Base-by-base conservation (phyloP, 306 rosid species). In the Glycyrrhiza uralensis region DNA sequence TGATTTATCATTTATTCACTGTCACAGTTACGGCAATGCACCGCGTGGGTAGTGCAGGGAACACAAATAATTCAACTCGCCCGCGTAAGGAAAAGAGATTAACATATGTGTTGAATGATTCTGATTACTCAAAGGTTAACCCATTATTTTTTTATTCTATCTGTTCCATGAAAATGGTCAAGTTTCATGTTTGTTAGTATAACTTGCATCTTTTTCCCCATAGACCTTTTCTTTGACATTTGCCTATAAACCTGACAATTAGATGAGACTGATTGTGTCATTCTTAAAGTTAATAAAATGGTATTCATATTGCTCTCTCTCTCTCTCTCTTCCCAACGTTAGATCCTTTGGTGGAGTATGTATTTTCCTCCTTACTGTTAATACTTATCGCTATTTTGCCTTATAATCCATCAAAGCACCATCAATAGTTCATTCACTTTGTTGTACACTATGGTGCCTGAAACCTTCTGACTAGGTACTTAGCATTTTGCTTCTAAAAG, bases 1-100 rank as follows among this genome's bases (percentile, higher is more conserved):
- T 56, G 49, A 74, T 69, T 78, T 17, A 36, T 38, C 38, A 49
- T 79, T 82, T 49, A 44, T 68, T 62, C 28, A 18, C 7, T 74
- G 41, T 60, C 13, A 80, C 80, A 85, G 83, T 71, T 84, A 87
- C 78, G 70, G 88, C 91, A 39, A 94, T 94, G 99, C 99, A 91
- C 90, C 96, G 94, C 36, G 97, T 89, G 83, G 97, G 96, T 69
- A 95, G 96, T 79, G 86, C 91, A 11, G 96, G 97, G 74, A 95
- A 95, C 77, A 83, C 96, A 71, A 69, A 82, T 82, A 89, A 80
- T 81, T 89, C 97, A 58, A 77, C 78, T 75, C 97, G 99, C 29
- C 93, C 96, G 51, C 97, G 96, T 4, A 95, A 91, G 78, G 97
- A 91, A 87, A 95, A 91, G 91, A 85, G 97, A 64, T 82, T 95